A percentile compares a stretch with the other conserved stretches of the same genome.
Evolutionary conservation across 306 rosid species (phyloP).

Genomic region (Prinsepia uniflora): DNA sequence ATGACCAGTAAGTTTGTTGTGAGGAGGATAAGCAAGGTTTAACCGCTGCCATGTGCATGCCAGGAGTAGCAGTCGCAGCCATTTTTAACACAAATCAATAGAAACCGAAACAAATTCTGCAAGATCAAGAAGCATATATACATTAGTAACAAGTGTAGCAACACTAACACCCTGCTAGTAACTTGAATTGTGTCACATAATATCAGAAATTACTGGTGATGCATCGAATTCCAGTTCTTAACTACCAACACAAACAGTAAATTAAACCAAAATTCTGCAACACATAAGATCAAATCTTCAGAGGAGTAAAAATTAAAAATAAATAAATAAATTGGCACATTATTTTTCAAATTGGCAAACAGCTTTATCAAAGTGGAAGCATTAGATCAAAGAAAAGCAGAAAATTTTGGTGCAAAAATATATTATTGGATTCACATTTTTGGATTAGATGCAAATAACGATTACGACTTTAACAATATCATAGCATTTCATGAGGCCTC

Average conservation of each 20-base stretch:
- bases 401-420: background rate
- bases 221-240: background rate
- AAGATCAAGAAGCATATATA: constrained; percentile 1
- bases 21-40: constrained; percentile 20
- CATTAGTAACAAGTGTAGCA: background rate
- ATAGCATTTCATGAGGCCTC: background rate
- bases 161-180: background rate
- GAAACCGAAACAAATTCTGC: constrained; percentile 19
- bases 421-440: background rate
- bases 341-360: background rate
- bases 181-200: background rate
- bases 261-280: background rate
- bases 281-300: background rate
- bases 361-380: background rate
- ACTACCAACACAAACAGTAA: background rate
- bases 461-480: background rate
- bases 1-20: constrained; percentile 6
- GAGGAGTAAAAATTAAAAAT: background rate
- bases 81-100: constrained; percentile 18
- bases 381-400: background rate
- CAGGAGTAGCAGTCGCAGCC: constrained; percentile 26
- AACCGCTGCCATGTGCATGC: constrained; percentile 17
- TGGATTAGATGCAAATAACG: background rate
- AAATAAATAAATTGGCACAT: background rate
- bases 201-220: background rate